Evolutionary conservation across 2,329 filamentous ascomycete species (phyloP), one percentile per base, ranked within the genome.

Genomic region (Apiospora sp.): DNA sequence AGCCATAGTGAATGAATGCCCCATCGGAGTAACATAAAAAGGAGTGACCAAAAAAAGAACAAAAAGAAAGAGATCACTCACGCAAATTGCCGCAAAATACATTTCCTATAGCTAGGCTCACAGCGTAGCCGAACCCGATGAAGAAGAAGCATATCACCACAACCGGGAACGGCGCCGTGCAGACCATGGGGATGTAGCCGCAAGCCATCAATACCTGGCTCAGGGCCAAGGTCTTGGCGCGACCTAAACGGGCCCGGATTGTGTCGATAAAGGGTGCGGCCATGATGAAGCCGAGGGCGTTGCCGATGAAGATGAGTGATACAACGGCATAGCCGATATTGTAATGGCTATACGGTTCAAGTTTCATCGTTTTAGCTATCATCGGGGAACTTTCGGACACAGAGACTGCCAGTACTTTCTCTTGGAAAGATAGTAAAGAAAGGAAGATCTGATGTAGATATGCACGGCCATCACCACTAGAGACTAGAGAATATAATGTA

Each of bases 301-400:
- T 93, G 64, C 92, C 89, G 43, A 96, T 88, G 84, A 96, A 97
- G 78, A 97, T 93, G 49, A 96, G 85, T 1, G 94, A 96, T 3
- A 96, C 93, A 12, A 94, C 83, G 2, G 91, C 92, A 80, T 96
- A 96, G 58, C 92, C 92, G 72, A 96, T 94, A 72, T 86, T 76
- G 79, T 96, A 97, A 77, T 93, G 81, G 64, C 87, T 90, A 13
- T 8, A 48, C 30, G 37, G 5, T 41, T 41, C 1, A 22, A 10
- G 13, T 19, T 12, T 61, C 46, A 10, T 27, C 46, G 22, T 27
- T 41, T 68, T 12, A 68, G 37, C 24, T 3, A 24, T 24, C 10
- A 44, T 10, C 3, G 3, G 22, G 10, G 3, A 41, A 64, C 4
- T 10, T 4, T 37, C 3, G 27, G 7, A 41, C 10, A 41, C 1